Base-by-base conservation (phyloP, 139 green algal species). In the Chlamydomonas incerta region DNA sequence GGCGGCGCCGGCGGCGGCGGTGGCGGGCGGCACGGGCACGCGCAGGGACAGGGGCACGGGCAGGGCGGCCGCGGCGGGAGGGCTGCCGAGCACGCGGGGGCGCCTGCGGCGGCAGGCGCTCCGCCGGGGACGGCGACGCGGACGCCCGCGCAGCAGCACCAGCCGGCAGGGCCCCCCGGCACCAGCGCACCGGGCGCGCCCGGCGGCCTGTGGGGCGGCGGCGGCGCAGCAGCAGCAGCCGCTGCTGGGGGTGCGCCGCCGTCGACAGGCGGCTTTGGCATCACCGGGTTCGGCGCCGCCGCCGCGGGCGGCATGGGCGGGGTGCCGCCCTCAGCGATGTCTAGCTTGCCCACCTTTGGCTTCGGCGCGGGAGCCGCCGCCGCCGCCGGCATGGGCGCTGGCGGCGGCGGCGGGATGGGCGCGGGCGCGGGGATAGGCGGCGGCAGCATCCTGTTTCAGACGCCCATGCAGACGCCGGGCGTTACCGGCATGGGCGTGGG, bases 131-230 rank as follows among this genome's bases (percentile, higher is more conserved):
- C 41, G 41, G 41, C 41, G 41, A 50, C 41, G 41, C 33, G 83
- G 28, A 80, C 50, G 26, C 57, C 55, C 33, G 82, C 69, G 31
- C 69, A 87, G 46, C 74, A 86, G 68, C 88, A 92, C 35, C 80
- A 84, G 34, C 72, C 66, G 17, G 24, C 31, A 0, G 79, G 79
- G 24, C 79, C 79, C 21, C 47, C 79, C 2, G 66, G 79, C 31
- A 65, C 79, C 17, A 75, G 79, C 66, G 65, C 67, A 17, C 29
- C 29, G 29, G 77, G 46, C 11, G 33, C 28, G 3, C 41, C 33
- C 52, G 10, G 31, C 11, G 34, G 26, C 11, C 23, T 3, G 14
- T 9, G n/a, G 0, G 34, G 57, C 18, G 66, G 28, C 15, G 65
- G 13, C 46, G 31, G 28, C n/a, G 77, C 55, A n/a, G 62, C 35